Conservation (phyloP, 345 rosid genomes). For the Linum trigynum region DNA sequence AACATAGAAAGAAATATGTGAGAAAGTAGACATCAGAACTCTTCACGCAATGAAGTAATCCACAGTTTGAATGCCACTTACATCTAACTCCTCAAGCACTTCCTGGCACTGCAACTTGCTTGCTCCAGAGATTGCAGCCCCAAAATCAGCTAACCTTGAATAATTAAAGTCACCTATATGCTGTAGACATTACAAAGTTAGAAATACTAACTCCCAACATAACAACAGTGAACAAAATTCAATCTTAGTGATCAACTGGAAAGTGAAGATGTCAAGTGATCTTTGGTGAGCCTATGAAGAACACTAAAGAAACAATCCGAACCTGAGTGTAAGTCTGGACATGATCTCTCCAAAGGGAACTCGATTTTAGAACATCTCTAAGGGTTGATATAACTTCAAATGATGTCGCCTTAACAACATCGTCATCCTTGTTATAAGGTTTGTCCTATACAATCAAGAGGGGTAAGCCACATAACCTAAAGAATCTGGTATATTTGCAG, state of each 20-base stretch:
- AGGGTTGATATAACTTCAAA: constrained; percentile 94
- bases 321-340: constrained; percentile 90
- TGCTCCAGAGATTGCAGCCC: constrained; percentile 96
- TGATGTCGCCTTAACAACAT: constrained; percentile 84
- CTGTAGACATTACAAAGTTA: constrained; percentile 36
- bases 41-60: constrained; percentile 7
- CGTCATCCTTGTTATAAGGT: constrained; percentile 88
- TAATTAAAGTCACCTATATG: constrained; percentile 91
- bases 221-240: neutral
- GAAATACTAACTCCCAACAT: neutral
- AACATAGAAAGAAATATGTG: constrained; percentile 3
- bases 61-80: constrained; percentile 31
- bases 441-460: constrained; percentile 46
- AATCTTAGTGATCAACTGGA: constrained; percentile 4
- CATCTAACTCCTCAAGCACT: constrained; percentile 98
- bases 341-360: constrained; percentile 94
- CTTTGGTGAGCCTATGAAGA: neutral
- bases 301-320: constrained; percentile 7
- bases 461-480: neutral
- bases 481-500: neutral
- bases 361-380: constrained; percentile 79
- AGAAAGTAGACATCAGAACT: constrained; percentile 1
- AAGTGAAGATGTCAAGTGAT: neutral
- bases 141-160: constrained; percentile 91
- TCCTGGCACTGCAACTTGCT: constrained; percentile 74